Evolutionary conservation across 805 yeast species (phyloP), one percentile per base, ranked within the genome.

Genomic region (Yarrowia phangngaensis): DNA sequence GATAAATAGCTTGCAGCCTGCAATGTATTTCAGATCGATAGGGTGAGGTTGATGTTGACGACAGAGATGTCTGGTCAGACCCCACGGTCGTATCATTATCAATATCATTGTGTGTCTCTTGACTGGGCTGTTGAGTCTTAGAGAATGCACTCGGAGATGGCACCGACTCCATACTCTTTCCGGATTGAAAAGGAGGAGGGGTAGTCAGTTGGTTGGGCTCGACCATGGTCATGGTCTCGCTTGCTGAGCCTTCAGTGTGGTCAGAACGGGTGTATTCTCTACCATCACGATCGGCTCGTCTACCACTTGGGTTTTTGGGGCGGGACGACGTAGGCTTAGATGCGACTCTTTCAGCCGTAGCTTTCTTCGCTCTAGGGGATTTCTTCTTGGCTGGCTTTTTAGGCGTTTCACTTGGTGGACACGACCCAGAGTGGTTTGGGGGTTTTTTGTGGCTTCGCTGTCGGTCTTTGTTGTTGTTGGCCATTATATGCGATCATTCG

Each of bases 401-500:
- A 30, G 45, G 29, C 32, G 31, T 13, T 27, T 38, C 45, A 26
- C 32, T 26, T 32, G 26, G 45, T 20, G 45, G 32, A 20, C 32
- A 38, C 26, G 45, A 38, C 45, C 26, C 45, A 24, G 32, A 26
- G 26, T 38, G 45, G 20, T 38, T 38, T 12, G 45, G 45, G 22
- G 45, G 26, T 38, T 38, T 38, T 28, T 38, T 38, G 32, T 38
- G 45, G 45, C 45, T 38, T 38, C 45, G 45, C 27, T 38, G 26
- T 26, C 45, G 45, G 32, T 38, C 45, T 38, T 38, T 38, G 19
- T 27, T 38, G 19, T 27, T 38, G 45, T 38, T 38, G 31, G 45
- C 45, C 45, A 38, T 38, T 38, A 38, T 38, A 38, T 38, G 45
- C 45, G 45, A 15, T 26, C 45, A 20, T 38, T 38, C 45, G 45